Evolutionary conservation across 1,284 basidiomycete genomes (phyloP).

Genomic region (Mycena citricolor): DNA sequence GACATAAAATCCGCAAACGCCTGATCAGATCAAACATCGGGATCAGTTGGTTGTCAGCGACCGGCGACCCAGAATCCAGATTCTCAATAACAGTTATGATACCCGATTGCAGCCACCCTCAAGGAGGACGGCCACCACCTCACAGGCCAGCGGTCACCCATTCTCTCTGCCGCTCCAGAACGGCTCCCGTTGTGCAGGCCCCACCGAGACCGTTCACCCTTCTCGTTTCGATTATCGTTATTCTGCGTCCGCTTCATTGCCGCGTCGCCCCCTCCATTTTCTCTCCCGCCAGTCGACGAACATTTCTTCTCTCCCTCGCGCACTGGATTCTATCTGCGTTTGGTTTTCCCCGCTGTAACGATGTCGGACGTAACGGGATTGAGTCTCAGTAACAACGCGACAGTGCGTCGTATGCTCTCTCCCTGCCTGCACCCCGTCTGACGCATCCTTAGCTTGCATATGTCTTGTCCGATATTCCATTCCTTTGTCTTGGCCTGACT

Average conservation of each 20-base stretch:
- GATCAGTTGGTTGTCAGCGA: too few species aligned
- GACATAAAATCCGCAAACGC: too few species aligned
- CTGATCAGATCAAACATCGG: too few species aligned
- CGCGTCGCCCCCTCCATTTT: slow-evolving; percentile 17
- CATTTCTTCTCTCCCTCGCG: slow-evolving; percentile 13
- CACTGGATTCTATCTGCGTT: slow-evolving; percentile 21
- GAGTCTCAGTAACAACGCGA: slow-evolving; percentile 27
- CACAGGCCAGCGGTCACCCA: too few species aligned
- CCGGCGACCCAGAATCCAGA: too few species aligned
- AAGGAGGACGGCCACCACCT: too few species aligned
- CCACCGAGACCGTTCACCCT: neutral
- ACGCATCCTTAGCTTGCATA: slow-evolving; percentile 48
- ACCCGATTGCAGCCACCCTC: too few species aligned
- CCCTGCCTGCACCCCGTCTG: neutral
- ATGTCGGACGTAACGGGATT: slow-evolving; percentile 16
- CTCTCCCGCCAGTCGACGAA: slow-evolving; percentile 22
- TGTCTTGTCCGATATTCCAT: slow-evolving; percentile 65
- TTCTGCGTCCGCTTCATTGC: slow-evolving; percentile 23
- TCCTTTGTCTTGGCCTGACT: slow-evolving; percentile 65
- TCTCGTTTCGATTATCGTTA: neutral
- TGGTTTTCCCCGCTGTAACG: slow-evolving; percentile 5
- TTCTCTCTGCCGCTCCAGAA: neutral
- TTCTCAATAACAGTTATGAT: too few species aligned
- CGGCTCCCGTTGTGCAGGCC: neutral
- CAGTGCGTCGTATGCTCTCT: slow-evolving; percentile 24